Base-by-base conservation (phyloP, 345 rosid genomes). In the Combretum micranthum region DNA sequence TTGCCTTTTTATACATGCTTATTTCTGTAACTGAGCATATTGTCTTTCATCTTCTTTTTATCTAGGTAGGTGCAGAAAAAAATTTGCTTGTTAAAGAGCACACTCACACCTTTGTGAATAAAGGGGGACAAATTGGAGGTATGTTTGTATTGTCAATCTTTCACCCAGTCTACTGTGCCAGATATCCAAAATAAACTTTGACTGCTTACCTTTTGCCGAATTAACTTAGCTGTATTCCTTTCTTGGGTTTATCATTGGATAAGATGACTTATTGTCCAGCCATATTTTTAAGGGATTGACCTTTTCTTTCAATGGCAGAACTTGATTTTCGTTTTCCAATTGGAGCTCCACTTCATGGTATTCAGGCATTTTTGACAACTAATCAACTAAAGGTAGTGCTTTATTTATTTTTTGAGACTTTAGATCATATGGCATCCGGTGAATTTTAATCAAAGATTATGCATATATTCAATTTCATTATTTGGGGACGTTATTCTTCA, bases 301-400 rank as follows among this genome's bases (percentile, higher is more conserved):
- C 13, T 21, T 42, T 46, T 20, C n/a, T 51, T 51, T 51, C 45
- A 22, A 43, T 51, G 20, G 74, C 84, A 93, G 99, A 89, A 78
- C 99, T 93, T 61, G 99, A 93, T 74, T 93, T 93, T 58, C 84
- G 96, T 55, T 93, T 89, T 72, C 88, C 82, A 20, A 52, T 85
- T 56, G 99, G 99, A 55, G 99, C 99, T 80, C 99, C 99, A 3
- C 60, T 93, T 32, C 99, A 93, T 17, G 99, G 99, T 52, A 93
- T 93, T 60, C 75, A 62, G 13, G 99, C 97, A 16, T 86, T 93
- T 71, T 72, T 88, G 59, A 2, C 91, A 10, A 93, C 99, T 52
- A 93, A 83, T 76, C 97, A 93, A 61, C 83, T 93, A 60, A 74
- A 85, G 90, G 99, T 88, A 74, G 54, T 62, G 25, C 25, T 44